A percentile compares a stretch with the other conserved stretches of the same genome.
These are phyloP conservation scores for Solanum bulbocastanum DNA, from an alignment of 257 asterid species.

Conservation along the genomic window DNA sequence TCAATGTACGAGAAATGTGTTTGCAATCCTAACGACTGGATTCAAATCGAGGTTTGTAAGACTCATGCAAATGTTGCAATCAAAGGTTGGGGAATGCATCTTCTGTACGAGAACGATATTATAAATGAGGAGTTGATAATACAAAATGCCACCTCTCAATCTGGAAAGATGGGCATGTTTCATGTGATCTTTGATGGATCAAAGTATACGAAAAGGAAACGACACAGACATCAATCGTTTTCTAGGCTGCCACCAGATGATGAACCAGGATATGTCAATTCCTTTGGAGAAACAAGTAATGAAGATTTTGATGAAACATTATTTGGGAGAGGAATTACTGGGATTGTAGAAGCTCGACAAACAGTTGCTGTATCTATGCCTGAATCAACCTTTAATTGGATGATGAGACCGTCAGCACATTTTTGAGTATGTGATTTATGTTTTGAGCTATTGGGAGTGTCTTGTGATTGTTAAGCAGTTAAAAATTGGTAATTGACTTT, in stretches of 20 bases:
- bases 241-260: background rate
- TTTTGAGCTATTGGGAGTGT: background rate
- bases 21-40: background rate
- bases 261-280: background rate
- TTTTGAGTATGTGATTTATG: background rate
- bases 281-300: background rate
- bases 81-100: background rate
- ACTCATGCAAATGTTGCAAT: background rate
- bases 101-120: background rate
- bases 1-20: background rate
- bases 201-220: background rate
- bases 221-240: background rate
- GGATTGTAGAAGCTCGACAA: background rate
- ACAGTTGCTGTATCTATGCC: fast-evolving
- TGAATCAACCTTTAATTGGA: background rate
- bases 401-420: background rate
- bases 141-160: background rate
- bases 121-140: background rate
- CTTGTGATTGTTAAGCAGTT: background rate
- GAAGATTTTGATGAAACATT: background rate
- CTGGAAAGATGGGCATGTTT: background rate
- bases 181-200: background rate
- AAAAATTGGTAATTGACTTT: background rate
- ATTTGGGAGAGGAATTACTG: background rate
- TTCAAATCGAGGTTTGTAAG: background rate